phyloP scores from a whole-genome alignment of 2,329 filamentous ascomycete species.

The Aspergillus japonicus region DNA sequence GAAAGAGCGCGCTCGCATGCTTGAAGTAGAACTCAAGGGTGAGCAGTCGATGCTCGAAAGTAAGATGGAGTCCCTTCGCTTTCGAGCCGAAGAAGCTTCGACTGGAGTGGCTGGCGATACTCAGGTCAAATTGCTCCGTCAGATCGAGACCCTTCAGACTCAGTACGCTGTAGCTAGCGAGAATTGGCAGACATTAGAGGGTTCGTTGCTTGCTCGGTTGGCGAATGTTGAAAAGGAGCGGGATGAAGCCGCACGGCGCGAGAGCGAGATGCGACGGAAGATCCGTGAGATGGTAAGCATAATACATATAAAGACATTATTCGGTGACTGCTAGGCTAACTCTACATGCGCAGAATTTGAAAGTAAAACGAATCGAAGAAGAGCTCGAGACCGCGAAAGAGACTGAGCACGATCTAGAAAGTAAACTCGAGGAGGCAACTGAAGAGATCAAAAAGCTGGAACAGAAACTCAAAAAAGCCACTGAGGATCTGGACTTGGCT shows the following conservation, averaged over 20 bases:
- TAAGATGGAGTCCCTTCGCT: constrained; percentile 83
- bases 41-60: constrained; percentile 77
- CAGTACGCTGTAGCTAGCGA: constrained; percentile 93
- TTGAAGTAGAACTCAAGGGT: constrained; percentile 75
- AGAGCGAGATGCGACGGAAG: constrained; percentile 85
- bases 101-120: constrained; percentile 78
- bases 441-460: constrained; percentile 55
- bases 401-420: constrained; percentile 43
- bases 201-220: constrained; percentile 75
- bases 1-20: constrained; percentile 64
- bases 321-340: constrained; percentile 5
- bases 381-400: constrained; percentile 69
- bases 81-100: constrained; percentile 82
- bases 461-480: constrained; percentile 47
- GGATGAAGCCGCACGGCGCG: constrained; percentile 78
- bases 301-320: background rate
- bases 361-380: constrained; percentile 70
- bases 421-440: constrained; percentile 63
- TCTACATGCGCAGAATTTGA: constrained; percentile 55
- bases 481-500: constrained; percentile 62
- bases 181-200: constrained; percentile 97
- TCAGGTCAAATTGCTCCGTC: constrained; percentile 84
- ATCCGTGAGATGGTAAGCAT: constrained; percentile 74
- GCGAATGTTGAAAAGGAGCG: constrained; percentile 82
- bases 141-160: constrained; percentile 92